These are phyloP conservation scores for Blastocystis sp. DNA, from an alignment of 352 stramenopile species.

Conservation along the genomic window DNA sequence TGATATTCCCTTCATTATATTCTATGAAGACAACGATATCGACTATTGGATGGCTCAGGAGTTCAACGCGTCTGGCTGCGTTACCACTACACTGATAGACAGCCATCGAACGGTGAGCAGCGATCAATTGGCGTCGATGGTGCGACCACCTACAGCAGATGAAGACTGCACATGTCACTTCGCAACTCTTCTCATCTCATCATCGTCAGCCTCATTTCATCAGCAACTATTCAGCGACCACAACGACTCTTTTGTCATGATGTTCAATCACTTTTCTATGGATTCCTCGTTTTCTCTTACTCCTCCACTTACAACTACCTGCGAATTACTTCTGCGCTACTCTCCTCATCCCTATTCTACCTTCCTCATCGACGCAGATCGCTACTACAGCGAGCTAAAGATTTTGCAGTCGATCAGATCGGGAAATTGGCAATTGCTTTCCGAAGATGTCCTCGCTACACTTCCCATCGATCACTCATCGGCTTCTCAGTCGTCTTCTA, in stretches of 20 bases:
- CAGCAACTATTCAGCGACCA: neutral
- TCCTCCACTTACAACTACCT: neutral
- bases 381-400: neutral
- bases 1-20: conserved; percentile 23
- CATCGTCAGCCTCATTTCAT: neutral
- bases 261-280: neutral
- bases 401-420: neutral
- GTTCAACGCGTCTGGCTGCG: neutral
- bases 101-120: neutral
- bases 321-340: conserved; percentile 11
- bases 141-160: neutral
- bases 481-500: neutral
- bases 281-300: neutral
- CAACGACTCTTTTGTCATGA: neutral
- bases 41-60: conserved; percentile 41
- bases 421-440: neutral
- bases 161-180: neutral
- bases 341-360: neutral
- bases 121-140: neutral
- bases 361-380: neutral
- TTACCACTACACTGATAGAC: conserved; percentile 6
- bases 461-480: neutral
- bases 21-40: neutral
- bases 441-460: neutral
- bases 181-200: neutral